Percentiles rank a stretch among this genome's conserved stretches.
These are phyloP conservation scores for Colletotrichum agaves DNA, from an alignment of 2,329 filamentous ascomycete species.

Conservation along the genomic window DNA sequence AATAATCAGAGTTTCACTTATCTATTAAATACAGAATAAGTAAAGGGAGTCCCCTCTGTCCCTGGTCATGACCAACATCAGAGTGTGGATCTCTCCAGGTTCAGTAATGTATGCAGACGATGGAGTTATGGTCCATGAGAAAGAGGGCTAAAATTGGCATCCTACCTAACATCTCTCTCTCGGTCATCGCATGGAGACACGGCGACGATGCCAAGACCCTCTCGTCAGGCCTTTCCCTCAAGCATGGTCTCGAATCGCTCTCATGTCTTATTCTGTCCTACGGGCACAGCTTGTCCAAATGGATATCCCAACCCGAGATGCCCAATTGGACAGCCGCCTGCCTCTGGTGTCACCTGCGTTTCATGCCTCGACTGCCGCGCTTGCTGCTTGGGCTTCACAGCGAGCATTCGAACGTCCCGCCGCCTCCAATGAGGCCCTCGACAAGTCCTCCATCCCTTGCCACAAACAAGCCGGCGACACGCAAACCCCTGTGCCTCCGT, in stretches of 20 bases:
- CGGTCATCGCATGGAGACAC: constrained; percentile 33
- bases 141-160: constrained; percentile 37
- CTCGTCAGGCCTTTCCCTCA: constrained; percentile 32
- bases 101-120: too few relatives aligned
- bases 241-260: constrained; percentile 33
- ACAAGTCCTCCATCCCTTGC: constrained; percentile 22
- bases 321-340: constrained; percentile 27
- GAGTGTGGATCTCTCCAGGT: constrained; percentile 33
- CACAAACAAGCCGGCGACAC: constrained; percentile 13
- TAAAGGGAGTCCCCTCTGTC: too few relatives aligned
- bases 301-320: constrained; percentile 26
- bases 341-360: constrained; percentile 37
- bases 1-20: too few relatives aligned
- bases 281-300: constrained; percentile 29
- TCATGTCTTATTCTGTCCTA: constrained; percentile 20
- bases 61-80: constrained; percentile 10
- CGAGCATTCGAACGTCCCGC: constrained; percentile 10
- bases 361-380: constrained; percentile 33
- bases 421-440: neutral
- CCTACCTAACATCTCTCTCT: constrained; percentile 28
- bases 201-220: constrained; percentile 37
- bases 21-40: too few relatives aligned
- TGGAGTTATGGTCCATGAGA: too few relatives aligned
- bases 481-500: constrained; percentile 22
- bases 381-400: constrained; percentile 30